phyloP scores from a whole-genome alignment of 2,329 filamentous ascomycete genomes.

The Remersonia thermophila region DNA sequence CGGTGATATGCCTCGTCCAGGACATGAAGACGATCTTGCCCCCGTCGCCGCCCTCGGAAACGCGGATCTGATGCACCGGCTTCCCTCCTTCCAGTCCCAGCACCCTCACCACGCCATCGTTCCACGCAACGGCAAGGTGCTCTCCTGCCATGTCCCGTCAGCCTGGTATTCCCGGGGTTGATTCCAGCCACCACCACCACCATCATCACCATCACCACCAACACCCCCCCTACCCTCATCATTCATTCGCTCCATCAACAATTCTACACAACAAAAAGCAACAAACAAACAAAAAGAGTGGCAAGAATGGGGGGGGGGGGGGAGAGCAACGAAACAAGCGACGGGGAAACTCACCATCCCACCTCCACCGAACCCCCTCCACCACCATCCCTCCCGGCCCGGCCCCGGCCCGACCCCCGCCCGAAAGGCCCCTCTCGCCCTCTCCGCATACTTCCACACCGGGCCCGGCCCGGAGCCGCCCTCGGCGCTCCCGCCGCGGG shows the following conservation, averaged over 20 bases:
- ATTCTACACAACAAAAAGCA: too few relatives aligned
- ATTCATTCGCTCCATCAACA: too few relatives aligned
- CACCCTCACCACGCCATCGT: constrained; percentile 64
- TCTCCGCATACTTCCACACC: constrained; percentile 23
- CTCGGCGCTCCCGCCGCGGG: constrained; percentile 61
- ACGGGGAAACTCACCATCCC: too few relatives aligned
- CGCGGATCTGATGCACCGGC: constrained; percentile 57
- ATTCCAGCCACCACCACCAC: background rate
- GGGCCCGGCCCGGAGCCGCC: constrained; percentile 10
- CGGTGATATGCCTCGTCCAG: constrained; percentile 36
- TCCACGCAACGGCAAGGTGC: constrained; percentile 72
- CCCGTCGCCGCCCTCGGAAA: constrained; percentile 28
- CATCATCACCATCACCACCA: too few relatives aligned
- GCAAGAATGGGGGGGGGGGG: too few relatives aligned
- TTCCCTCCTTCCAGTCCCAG: constrained; percentile 73
- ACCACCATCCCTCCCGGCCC: constrained; percentile 50
- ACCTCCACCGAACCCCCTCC: constrained; percentile 47
- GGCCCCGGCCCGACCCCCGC: too few relatives aligned
- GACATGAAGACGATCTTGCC: constrained; percentile 36
- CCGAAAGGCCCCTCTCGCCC: constrained; percentile 22
- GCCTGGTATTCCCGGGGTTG: background rate
- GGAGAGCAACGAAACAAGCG: too few relatives aligned
- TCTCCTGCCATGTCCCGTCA: constrained; percentile 40
- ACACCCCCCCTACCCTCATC: too few relatives aligned
- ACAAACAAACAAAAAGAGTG: too few relatives aligned